A percentile compares a stretch with the other conserved stretches of the same genome.
These are phyloP conservation scores for Fusarium tupiense DNA, from an alignment of 2,329 filamentous ascomycete genomes.

Conservation along the genomic window DNA sequence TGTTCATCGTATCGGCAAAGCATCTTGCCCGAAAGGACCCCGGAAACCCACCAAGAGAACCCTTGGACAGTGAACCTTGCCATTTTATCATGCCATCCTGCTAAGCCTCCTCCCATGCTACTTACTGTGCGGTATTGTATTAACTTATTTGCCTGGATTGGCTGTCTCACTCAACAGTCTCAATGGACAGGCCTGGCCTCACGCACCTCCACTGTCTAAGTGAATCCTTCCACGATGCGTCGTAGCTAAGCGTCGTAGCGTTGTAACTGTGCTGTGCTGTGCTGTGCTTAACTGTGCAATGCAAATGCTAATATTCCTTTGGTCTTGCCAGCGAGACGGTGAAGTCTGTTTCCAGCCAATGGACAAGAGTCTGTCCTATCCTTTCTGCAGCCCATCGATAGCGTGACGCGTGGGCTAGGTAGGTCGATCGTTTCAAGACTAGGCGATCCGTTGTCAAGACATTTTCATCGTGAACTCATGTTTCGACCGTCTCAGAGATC, in stretches of 20 bases:
- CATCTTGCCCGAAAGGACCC: constrained; percentile 16
- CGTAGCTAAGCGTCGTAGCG: background rate
- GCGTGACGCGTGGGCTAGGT: constrained; percentile 26
- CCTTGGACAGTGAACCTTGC: constrained; percentile 20
- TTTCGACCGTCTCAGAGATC: constrained; percentile 24
- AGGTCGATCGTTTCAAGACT: constrained; percentile 26
- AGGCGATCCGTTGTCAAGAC: constrained; percentile 25
- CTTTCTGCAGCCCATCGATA: constrained; percentile 22
- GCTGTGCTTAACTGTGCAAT: background rate
- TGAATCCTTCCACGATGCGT: constrained; percentile 9
- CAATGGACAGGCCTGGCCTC: constrained; percentile 8
- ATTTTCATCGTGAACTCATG: constrained; percentile 21
- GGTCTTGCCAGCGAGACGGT: constrained; percentile 13
- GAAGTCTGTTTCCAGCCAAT: constrained; percentile 13
- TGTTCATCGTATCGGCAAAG: constrained; percentile 13
- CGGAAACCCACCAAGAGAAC: constrained; percentile 22
- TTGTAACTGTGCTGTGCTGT: background rate
- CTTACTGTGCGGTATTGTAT: background rate
- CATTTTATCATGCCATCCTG: constrained; percentile 23
- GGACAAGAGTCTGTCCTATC: background rate
- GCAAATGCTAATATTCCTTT: background rate
- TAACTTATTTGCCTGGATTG: constrained; percentile 1
- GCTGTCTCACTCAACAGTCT: constrained; percentile 32
- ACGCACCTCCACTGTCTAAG: background rate
- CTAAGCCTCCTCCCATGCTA: constrained; percentile 6